Percentiles rank a stretch among this genome's conserved stretches.
Evolutionary conservation across 2,329 filamentous ascomycete genomes (phyloP).

Genomic region (Xylariaceae sp.): DNA sequence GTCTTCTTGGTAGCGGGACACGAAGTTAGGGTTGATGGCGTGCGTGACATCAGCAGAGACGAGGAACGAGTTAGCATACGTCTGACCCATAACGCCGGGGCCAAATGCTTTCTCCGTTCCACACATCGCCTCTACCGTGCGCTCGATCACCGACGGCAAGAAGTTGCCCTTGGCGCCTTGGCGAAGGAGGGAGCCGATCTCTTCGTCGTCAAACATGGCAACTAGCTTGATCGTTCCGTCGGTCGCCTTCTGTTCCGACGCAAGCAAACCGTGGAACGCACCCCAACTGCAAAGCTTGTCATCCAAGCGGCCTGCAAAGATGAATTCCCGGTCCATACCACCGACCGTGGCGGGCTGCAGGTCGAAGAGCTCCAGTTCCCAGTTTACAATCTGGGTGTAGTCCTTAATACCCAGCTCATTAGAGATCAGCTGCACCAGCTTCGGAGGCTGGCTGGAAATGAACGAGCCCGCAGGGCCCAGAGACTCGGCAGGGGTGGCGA

Average conservation of each 20-base stretch:
- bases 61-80: conserved; percentile 87
- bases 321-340: conserved; percentile 86
- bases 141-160: conserved; percentile 73
- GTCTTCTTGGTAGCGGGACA: conserved; percentile 72
- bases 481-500: conserved; percentile 35
- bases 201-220: conserved; percentile 94
- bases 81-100: conserved; percentile 65
- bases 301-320: conserved; percentile 91
- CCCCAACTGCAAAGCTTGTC: conserved; percentile 97
- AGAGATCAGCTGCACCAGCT: conserved; percentile 77
- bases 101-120: conserved; percentile 41
- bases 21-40: conserved; percentile 91
- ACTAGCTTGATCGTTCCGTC: conserved; percentile 79
- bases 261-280: conserved; percentile 76
- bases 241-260: conserved; percentile 51
- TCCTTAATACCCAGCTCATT: conserved; percentile 69
- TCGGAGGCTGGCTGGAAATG: conserved; percentile 74
- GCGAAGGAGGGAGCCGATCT: conserved; percentile 85
- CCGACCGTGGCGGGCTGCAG: conserved; percentile 76
- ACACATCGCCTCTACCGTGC: conserved; percentile 64
- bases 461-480: conserved; percentile 68
- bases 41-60: conserved; percentile 91
- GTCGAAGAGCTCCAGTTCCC: conserved; percentile 96
- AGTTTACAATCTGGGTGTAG: conserved; percentile 76
- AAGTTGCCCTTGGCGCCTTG: conserved; percentile 91